Evolutionary conservation across 208 protist species (phyloP), one percentile per base, ranked within the genome.

Genomic region (Trypanosoma boissoni): DNA sequence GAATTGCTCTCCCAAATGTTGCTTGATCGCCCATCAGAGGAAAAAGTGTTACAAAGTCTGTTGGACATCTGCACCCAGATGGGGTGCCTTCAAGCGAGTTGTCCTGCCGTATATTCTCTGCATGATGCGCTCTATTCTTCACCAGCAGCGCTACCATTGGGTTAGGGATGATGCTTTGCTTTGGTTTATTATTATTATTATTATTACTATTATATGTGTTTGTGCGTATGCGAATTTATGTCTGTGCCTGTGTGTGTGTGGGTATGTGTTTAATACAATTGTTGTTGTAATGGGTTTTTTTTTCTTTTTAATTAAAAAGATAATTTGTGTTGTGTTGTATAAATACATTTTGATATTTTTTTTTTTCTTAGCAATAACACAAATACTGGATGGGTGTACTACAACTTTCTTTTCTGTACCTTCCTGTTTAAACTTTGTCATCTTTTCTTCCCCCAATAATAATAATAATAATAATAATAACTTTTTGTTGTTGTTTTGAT

Each of bases 341-440:
- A 64, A n/a, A 48, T 8, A 37, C 8, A 32, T 20, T 12, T 28
- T 24, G 36, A 24, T 26, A 26, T 42, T 21, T 20, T 57, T 41
- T 57, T 41, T 41, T 57, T 57, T 57, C 42, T 12, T 57, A 26
- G 8, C 42, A 32, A 4, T 36, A 18, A 18, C 39, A 36, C 12
- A 31, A 5, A 23, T 51, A 4, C 18, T 21, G 18, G 31, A 23
- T 4, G 21, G 45, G 44, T 52, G 56, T 18, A 1, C 37, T 48
- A 29, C 21, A 28, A 7, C 50, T 12, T 58, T 41, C 36, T 48
- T 51, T 64, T 44, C 3, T 57, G 29, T 23, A 64, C 49, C 23
- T 44, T 49, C 21, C 42, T 7, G 36, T 41, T 45, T 6, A 28
- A 50, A 26, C 23, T 44, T 58, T 41, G 3, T 26, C 36, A 3